Conservation (phyloP, 163 green algal species). For the Trebouxia gelatinosa region DNA sequence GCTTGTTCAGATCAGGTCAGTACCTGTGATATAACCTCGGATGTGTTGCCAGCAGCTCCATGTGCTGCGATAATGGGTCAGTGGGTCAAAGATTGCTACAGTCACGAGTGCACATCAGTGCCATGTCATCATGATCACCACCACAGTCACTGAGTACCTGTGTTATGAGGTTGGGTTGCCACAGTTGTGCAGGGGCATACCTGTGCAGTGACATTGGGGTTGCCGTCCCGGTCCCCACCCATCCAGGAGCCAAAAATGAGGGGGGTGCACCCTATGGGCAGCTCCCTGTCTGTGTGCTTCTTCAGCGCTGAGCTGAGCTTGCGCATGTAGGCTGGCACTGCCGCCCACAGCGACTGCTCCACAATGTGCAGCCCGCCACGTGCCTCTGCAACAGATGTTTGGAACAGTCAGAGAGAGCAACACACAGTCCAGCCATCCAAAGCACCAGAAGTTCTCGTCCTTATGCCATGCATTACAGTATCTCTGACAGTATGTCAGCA, state of each 20-base stretch:
- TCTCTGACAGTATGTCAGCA: too few relatives aligned
- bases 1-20: too few relatives aligned
- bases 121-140: neutral
- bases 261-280: constrained; percentile 63
- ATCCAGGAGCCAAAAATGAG: constrained; percentile 94
- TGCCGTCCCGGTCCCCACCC: constrained; percentile 94
- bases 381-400: constrained; percentile 76
- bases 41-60: too few relatives aligned
- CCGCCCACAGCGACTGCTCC: constrained; percentile 87
- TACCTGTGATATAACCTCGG: too few relatives aligned
- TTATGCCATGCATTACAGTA: too few relatives aligned
- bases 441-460: too few relatives aligned
- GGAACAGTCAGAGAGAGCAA: too few relatives aligned
- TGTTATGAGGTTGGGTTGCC: neutral
- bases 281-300: constrained; percentile 72
- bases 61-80: too few relatives aligned
- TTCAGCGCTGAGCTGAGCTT: constrained; percentile 67
- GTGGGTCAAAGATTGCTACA: too few relatives aligned
- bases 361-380: constrained; percentile 90
- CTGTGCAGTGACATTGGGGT: constrained; percentile 87
- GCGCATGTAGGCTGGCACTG: constrained; percentile 76
- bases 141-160: neutral
- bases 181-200: constrained; percentile 24
- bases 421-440: too few relatives aligned
- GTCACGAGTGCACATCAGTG: neutral